A percentile compares a stretch with the other conserved stretches of the same genome.
Evolutionary conservation across 2,329 filamentous ascomycete species (phyloP).

Genomic region (Colletotrichum tamarilloi): DNA sequence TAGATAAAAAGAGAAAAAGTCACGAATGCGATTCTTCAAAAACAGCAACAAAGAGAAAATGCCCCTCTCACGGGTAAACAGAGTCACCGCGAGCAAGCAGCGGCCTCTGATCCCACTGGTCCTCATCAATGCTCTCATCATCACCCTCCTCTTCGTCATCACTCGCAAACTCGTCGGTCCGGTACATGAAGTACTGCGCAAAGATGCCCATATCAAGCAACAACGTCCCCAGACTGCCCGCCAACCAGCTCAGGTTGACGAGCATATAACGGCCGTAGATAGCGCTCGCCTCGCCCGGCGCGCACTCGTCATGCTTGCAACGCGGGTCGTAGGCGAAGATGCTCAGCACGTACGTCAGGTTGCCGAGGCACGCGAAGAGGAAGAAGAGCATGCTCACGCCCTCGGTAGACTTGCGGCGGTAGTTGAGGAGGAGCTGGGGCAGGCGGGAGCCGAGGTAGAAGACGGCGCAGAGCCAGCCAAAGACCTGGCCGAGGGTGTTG

Average conservation of each 20-base stretch:
- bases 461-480: conserved; percentile 90
- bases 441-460: conserved; percentile 91
- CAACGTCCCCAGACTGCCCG: conserved; percentile 89
- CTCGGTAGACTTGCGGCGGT: conserved; percentile 90
- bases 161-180: conserved; percentile 53
- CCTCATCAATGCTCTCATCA: conserved; percentile 43
- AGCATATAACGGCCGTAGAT: conserved; percentile 86
- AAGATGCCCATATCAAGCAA: conserved; percentile 89
- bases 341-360: conserved; percentile 90
- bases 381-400: conserved; percentile 96
- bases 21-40: neutral
- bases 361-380: conserved; percentile 94
- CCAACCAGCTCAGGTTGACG: conserved; percentile 90
- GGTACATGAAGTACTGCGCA: conserved; percentile 91
- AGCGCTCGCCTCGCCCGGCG: conserved; percentile 69
- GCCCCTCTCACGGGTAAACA: neutral
- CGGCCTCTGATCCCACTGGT: conserved; percentile 51
- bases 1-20: neutral
- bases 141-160: conserved; percentile 41
- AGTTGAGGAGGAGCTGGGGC: conserved; percentile 93
- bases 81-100: conserved; percentile 39
- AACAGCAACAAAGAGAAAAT: neutral
- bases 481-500: conserved; percentile 85
- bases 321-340: conserved; percentile 90
- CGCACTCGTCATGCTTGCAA: conserved; percentile 69